Evolutionary conservation across 2,329 filamentous ascomycete species (phyloP).

Genomic region (Ophiostoma sp.): DNA sequence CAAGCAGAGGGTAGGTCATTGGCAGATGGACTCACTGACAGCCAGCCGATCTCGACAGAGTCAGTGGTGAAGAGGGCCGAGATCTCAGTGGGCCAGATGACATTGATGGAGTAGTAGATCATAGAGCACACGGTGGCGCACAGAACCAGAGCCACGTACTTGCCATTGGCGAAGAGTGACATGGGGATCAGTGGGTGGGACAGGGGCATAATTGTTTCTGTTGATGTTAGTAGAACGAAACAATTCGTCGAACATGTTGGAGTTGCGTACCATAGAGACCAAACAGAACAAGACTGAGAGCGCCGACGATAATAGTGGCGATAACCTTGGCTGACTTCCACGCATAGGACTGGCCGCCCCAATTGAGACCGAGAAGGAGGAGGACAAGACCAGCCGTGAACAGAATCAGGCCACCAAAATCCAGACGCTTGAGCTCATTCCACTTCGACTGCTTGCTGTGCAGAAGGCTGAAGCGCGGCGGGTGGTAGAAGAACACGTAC

Average conservation of each 20-base stretch:
- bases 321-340: conserved; percentile 41
- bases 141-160: conserved; percentile 37
- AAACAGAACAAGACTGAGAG: conserved; percentile 33
- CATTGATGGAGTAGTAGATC: conserved; percentile 14
- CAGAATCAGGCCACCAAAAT: conserved; percentile 47
- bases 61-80: conserved; percentile 33
- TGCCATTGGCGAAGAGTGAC: conserved; percentile 38
- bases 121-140: conserved; percentile 36
- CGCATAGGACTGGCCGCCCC: conserved; percentile 45
- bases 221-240: background rate
- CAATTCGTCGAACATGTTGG: too few species aligned
- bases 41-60: conserved; percentile 19
- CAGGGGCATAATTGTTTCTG: background rate
- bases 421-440: conserved; percentile 39
- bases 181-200: conserved; percentile 41
- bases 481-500: conserved; percentile 44
- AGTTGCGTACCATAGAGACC: conserved; percentile 29
- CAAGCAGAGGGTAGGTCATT: too few species aligned
- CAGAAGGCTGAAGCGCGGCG: conserved; percentile 42
- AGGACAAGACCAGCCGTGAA: conserved; percentile 48
- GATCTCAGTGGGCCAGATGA: conserved; percentile 41
- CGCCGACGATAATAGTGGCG: conserved; percentile 34
- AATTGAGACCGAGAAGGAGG: conserved; percentile 49
- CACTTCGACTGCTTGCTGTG: conserved; percentile 41
- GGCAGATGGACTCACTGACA: background rate